Percentiles rank a stretch among this genome's conserved stretches.
Conservation (phyloP, 495 filamentous ascomycete species). For the Durotheca rogersii region DNA sequence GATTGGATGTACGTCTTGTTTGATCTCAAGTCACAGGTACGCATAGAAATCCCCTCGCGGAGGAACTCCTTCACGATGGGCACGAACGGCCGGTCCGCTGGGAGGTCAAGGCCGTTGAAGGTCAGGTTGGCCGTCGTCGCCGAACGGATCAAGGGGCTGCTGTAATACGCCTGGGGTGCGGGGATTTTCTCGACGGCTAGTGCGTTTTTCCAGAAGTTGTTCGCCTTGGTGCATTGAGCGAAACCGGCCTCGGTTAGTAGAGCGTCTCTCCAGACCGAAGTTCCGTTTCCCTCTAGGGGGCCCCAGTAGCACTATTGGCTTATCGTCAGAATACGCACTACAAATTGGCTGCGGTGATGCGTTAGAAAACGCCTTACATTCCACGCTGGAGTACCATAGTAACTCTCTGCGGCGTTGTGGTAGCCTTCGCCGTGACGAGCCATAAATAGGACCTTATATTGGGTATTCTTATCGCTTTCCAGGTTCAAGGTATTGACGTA, state of each 20-base stretch:
- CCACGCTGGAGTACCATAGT: constrained; percentile 68
- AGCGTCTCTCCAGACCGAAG: constrained; percentile 67
- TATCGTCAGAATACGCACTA: constrained; percentile 1
- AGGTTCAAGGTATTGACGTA: constrained; percentile 58
- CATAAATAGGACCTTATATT: constrained; percentile 68
- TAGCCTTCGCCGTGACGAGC: constrained; percentile 72
- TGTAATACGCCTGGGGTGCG: constrained; percentile 66
- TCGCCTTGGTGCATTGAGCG: constrained; percentile 62
- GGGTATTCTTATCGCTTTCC: constrained; percentile 45
- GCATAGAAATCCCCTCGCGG: constrained; percentile 69
- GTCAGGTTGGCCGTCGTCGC: constrained; percentile 64
- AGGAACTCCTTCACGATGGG: constrained; percentile 68
- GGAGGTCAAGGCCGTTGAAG: constrained; percentile 57
- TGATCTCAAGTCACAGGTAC: constrained; percentile 72
- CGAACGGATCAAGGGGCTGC: constrained; percentile 64
- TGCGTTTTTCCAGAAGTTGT: constrained; percentile 62
- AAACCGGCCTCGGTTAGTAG: constrained; percentile 61
- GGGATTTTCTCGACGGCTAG: constrained; percentile 61
- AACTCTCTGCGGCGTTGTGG: constrained; percentile 65
- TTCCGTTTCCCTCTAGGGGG: constrained; percentile 65
- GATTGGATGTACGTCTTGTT: constrained; percentile 55
- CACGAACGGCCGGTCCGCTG: constrained; percentile 51
- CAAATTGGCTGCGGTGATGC: neutral
- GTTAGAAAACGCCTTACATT: constrained; percentile 48
- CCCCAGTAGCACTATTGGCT: constrained; percentile 67